A percentile compares a stretch with the other conserved stretches of the same genome.
Conservation (phyloP, 805 yeast genomes). For the Metschnikowia borealis region DNA sequence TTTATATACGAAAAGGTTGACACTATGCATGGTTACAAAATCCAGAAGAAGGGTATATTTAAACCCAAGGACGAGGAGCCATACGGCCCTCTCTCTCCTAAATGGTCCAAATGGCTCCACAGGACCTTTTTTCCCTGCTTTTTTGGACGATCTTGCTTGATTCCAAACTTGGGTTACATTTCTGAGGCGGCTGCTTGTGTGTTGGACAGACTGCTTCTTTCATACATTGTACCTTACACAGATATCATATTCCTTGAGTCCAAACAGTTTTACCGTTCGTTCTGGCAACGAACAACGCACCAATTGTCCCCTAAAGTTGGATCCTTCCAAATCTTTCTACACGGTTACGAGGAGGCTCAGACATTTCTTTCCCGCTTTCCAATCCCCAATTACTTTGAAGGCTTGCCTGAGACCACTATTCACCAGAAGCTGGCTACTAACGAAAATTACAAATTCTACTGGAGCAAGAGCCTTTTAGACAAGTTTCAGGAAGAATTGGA, state of each 20-base stretch:
- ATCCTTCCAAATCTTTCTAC: slow-evolving; percentile 60
- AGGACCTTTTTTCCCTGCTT: slow-evolving; percentile 73
- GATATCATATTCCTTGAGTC: slow-evolving; percentile 51
- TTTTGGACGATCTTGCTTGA: slow-evolving; percentile 68
- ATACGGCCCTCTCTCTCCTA: slow-evolving; percentile 72
- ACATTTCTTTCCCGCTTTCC: slow-evolving; percentile 55
- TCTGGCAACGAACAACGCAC: slow-evolving; percentile 37
- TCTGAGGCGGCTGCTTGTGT: slow-evolving; percentile 70
- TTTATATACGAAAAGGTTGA: slow-evolving; percentile 35
- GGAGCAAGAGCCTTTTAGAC: slow-evolving; percentile 48
- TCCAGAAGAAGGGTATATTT: slow-evolving; percentile 52
- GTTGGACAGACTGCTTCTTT: slow-evolving; percentile 56
- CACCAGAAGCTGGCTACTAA: neutral
- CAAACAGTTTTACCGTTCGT: slow-evolving; percentile 48
- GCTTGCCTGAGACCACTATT: slow-evolving; percentile 9
- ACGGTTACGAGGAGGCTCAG: slow-evolving; percentile 58
- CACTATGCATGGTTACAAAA: slow-evolving; percentile 6
- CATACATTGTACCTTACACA: slow-evolving; percentile 63
- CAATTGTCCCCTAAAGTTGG: slow-evolving; percentile 47
- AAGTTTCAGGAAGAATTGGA: slow-evolving; percentile 62
- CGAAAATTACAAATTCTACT: slow-evolving; percentile 31
- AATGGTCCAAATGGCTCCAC: slow-evolving; percentile 78
- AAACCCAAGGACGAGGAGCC: slow-evolving; percentile 82
- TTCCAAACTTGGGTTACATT: slow-evolving; percentile 68
- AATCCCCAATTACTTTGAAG: slow-evolving; percentile 37